Evolutionary conservation across 2,329 filamentous ascomycete genomes (phyloP), one percentile per base, ranked within the genome.

Genomic region (Lecanicillium sp.): DNA sequence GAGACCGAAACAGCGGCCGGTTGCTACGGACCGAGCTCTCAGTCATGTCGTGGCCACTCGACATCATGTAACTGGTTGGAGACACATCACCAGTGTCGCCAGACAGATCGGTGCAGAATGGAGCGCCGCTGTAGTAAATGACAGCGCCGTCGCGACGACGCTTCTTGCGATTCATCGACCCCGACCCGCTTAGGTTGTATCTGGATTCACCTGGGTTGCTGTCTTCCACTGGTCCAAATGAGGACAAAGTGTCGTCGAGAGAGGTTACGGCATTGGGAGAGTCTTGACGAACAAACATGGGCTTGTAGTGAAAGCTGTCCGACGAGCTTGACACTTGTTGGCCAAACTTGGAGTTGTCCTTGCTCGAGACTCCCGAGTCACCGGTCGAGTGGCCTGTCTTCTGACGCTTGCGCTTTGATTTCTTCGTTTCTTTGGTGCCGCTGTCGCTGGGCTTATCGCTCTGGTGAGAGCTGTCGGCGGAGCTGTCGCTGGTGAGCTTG

Each of bases 121-220:
- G 79, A 1, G 85, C 84, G 21, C 85, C 86, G 51, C 78, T 87
- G 62, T 91, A 94, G 60, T 90, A 94, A 15, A 91, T 89, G 55
- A 94, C 85, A 1, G 86, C 82, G 8, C 87, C 88, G 50, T 86
- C 81, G 11, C 81, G 74, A 0, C 72, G 75, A 21, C 76, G 75
- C 61, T 76, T 79, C 54, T 68, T 74, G 53, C 67, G 72, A 58
- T 59, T 73, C 49, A 65, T 74, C 39, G 60, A 71, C 54, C 60
- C 77, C 54, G 69, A 78, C 57, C 69, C 70, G 52, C 71, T 74
- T 27, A 67, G 63, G 12, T 62, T 68, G 67, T 69, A 74, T 41
- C 67, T 61, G 0, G 75, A 77, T 14, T 69, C 70, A 2, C 66
- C 71, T 10, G 69, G 52, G 35, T 74, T 75, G 50, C 73, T 79